Evolutionary conservation across 768 basidiomycete species (phyloP).

Genomic region (Suillus weaverae): DNA sequence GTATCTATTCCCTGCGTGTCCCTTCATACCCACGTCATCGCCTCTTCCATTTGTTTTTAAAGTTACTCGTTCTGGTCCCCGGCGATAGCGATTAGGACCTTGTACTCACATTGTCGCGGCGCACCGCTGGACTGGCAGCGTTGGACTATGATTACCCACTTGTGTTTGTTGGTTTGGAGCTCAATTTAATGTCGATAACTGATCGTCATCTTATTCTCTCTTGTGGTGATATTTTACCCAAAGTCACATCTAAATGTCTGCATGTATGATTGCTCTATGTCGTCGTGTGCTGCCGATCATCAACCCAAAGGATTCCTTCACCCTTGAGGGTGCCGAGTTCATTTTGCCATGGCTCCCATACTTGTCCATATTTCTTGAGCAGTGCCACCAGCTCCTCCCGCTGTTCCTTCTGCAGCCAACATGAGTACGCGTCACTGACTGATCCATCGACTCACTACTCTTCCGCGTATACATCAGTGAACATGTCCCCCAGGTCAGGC

Average conservation of each 20-base stretch:
- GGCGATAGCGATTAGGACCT: not conserved
- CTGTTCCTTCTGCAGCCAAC: constrained; percentile 67
- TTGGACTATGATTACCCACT: not conserved
- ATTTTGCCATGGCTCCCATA: constrained; percentile 82
- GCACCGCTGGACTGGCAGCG: constrained; percentile 5
- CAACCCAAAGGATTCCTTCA: constrained; percentile 55
- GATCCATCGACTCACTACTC: constrained; percentile 57
- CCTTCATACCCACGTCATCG: constrained; percentile 6
- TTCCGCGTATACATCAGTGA: constrained; percentile 86
- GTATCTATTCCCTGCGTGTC: constrained; percentile 6
- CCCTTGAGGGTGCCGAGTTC: constrained; percentile 78
- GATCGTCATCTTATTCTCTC: not conserved
- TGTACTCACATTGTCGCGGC: constrained; percentile 8
- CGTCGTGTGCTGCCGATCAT: not conserved
- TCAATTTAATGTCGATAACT: not conserved
- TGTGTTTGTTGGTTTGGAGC: constrained; percentile 2
- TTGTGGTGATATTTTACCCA: not conserved
- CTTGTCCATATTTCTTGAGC: constrained; percentile 82
- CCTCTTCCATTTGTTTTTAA: not conserved
- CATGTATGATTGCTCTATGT: not conserved
- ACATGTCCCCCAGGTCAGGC: constrained; percentile 71
- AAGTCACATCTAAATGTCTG: not conserved
- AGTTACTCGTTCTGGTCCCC: not conserved
- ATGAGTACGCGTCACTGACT: constrained; percentile 2
- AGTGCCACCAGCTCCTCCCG: constrained; percentile 74